phyloP scores from a whole-genome alignment of 1,284 basidiomycete species.

The Athelia sp. region DNA sequence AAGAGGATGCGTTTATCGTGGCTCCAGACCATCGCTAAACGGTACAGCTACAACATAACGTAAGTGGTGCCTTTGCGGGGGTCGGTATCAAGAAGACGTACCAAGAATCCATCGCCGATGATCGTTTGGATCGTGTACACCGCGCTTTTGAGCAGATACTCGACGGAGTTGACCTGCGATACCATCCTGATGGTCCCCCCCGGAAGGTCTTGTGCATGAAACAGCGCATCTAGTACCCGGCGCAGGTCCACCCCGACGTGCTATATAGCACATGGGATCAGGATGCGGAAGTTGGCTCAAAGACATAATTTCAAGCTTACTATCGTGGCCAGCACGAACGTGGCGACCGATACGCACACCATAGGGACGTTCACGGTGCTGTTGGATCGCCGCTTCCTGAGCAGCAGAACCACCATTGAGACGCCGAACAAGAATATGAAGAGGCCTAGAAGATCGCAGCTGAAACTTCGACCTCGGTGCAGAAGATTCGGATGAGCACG shows the following conservation, averaged over 20 bases:
- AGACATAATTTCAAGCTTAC: no score
- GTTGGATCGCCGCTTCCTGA: no score
- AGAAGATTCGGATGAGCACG: no score
- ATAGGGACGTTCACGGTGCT: slow-evolving; percentile 4
- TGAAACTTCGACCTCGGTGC: no score
- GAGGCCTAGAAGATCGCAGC: no score
- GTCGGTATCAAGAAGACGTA: slow-evolving; percentile 8
- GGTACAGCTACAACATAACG: slow-evolving; percentile 15
- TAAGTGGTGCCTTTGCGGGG: background rate
- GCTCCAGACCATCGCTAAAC: slow-evolving; percentile 25
- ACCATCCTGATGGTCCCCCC: slow-evolving; percentile 16
- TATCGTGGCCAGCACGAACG: no score
- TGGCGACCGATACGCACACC: background rate
- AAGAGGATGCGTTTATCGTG: slow-evolving; percentile 13
- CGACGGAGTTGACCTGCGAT: slow-evolving; percentile 21
- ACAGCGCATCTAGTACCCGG: slow-evolving; percentile 17
- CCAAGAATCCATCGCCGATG: slow-evolving; percentile 28
- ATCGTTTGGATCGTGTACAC: slow-evolving; percentile 26
- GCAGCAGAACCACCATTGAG: no score
- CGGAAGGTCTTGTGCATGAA: slow-evolving; percentile 12
- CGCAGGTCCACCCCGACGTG: slow-evolving; percentile 21
- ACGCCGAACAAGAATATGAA: no score
- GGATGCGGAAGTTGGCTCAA: no score
- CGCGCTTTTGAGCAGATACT: slow-evolving; percentile 23
- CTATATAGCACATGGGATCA: slow-evolving; percentile 6